phyloP scores from a whole-genome alignment of 2,329 filamentous ascomycete genomes.

The Tetracladium maxilliforme region DNA sequence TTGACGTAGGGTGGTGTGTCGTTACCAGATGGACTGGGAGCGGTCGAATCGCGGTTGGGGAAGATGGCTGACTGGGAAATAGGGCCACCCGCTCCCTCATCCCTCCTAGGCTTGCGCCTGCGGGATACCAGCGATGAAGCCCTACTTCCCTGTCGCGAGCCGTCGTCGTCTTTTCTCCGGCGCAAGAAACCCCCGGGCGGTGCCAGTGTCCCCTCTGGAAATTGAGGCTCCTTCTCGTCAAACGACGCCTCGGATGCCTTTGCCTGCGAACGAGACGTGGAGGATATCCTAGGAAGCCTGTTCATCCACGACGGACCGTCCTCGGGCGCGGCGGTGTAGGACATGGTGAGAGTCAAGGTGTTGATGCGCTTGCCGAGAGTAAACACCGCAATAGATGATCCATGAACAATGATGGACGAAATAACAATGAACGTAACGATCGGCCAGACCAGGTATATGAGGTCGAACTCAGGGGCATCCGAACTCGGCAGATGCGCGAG shows the following conservation, averaged over 20 bases:
- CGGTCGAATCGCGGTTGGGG: too few relatives aligned
- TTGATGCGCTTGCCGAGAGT: slow-evolving; percentile 97
- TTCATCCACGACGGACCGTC: slow-evolving; percentile 94
- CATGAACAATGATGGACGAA: slow-evolving; percentile 85
- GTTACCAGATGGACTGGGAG: too few relatives aligned
- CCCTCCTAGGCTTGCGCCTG: slow-evolving; percentile 50
- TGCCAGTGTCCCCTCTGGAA: slow-evolving; percentile 56
- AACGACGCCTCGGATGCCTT: slow-evolving; percentile 68
- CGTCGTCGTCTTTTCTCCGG: slow-evolving; percentile 66
- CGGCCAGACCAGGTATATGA: slow-evolving; percentile 86
- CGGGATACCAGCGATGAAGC: slow-evolving; percentile 44
- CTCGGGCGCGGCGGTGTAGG: slow-evolving; percentile 81
- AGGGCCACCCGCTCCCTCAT: slow-evolving; percentile 72
- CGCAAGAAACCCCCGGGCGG: slow-evolving; percentile 69
- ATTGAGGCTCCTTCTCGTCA: slow-evolving; percentile 50
- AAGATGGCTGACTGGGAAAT: slow-evolving; percentile 82
- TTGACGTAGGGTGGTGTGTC: too few relatives aligned
- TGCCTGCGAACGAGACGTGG: slow-evolving; percentile 64
- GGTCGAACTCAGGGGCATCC: slow-evolving; percentile 38
- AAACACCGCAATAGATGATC: slow-evolving; percentile 96
- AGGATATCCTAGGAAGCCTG: slow-evolving; percentile 58
- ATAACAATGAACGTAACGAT: slow-evolving; percentile 91
- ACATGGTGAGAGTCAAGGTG: slow-evolving; percentile 87
- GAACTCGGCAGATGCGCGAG: slow-evolving; percentile 43
- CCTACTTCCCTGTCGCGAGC: slow-evolving; percentile 36